Evolutionary conservation across 2,329 filamentous ascomycete species (phyloP), one percentile per base, ranked within the genome.

Genomic region (Ilyonectria robusta): DNA sequence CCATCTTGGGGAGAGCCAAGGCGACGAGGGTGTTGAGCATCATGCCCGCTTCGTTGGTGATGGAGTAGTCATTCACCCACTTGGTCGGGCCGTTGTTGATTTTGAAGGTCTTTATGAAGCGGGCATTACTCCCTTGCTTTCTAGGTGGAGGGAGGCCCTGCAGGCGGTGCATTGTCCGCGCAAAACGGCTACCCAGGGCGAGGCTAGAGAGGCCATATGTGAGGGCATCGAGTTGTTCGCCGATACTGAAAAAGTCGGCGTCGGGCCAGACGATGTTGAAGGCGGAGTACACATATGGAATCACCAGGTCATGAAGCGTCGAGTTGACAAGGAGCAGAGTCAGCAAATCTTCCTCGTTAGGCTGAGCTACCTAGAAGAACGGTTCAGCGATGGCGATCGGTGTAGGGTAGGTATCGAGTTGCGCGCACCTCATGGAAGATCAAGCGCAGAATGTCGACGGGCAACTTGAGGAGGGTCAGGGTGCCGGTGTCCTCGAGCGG

Each of bases 1-100:
- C 42, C 67, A 69, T 69, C 33, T 67, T 69, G 37, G 61, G 59
- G 37, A 69, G 48, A 13, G 67, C 60, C 50, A 69, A 11, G 50
- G 67, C 60, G n/a, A 67, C 60, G 19, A 69, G 57, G 13, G 64
- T 67, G 64, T 69, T 69, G 53, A 69, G 67, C 67, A 69, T 69
- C 57, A 64, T 69, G 47, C 63, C 64, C 7, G 55, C 61, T 46
- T 67, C 64, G 19, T 51, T 59, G 15, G 33, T 4, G 40, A 69
- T 51, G 40, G 55, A 37, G 57, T 67, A 69, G 51, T 66, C 62
- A 31, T 40, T 47, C 46, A 67, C 64, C 59, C 60, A 64, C 51
- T 62, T 61, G n/a, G 59, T 35, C 5, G 59, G 53, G 40, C 67
- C 67, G 33, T 67, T 63, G 31, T 57, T 66, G 35, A 69, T 64